Evolutionary conservation across 345 rosid species (phyloP), one percentile per base, ranked within the genome.

Genomic region (Iberis pinnata): DNA sequence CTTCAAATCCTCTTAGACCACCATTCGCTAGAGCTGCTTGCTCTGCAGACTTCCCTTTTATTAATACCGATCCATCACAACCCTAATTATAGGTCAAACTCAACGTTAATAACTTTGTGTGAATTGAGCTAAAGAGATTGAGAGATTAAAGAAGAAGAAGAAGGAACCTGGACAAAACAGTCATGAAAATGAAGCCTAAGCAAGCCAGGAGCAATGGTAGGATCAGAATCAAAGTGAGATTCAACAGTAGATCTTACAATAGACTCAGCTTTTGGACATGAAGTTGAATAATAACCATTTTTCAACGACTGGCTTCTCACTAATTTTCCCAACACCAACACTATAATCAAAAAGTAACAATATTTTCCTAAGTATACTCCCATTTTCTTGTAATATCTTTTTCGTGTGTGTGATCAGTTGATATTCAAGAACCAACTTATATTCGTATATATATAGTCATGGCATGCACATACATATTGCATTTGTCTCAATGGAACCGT

Each of bases 101-200:
- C 8, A 40, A 53, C 16, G 5, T 32, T 32, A 32, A 33, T 4
- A 3, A 26, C 43, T 42, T 20, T 53, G 31, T 31, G 7, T 15
- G 19, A 20, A 12, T 13, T 37, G 16, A 15, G 20, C 2, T 7
- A 58, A 46, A 8, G 48, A 19, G 43, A 46, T 16, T 19, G 11
- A 45, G 17, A 25, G 8, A 8, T 40, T 40, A 18, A 40, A 25
- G 37, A 39, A 4, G 35, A 6, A 36, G 37, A 53, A 36, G 17
- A 0, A 49, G 29, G 22, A 47, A 82, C 86, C 84, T 83, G 86
- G 47, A 80, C 86, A 40, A 80, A 83, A 69, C 86, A 83, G 38
- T 83, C 86, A 32, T 83, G 90, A 57, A 83, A 80, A 42, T 82
- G 89, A 69, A 83, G 82, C 75, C 90, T 78, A 12, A 80, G 80